phyloP scores from a whole-genome alignment of 2,329 filamentous ascomycete species.

The Cephalotrichum gorgonifer region DNA sequence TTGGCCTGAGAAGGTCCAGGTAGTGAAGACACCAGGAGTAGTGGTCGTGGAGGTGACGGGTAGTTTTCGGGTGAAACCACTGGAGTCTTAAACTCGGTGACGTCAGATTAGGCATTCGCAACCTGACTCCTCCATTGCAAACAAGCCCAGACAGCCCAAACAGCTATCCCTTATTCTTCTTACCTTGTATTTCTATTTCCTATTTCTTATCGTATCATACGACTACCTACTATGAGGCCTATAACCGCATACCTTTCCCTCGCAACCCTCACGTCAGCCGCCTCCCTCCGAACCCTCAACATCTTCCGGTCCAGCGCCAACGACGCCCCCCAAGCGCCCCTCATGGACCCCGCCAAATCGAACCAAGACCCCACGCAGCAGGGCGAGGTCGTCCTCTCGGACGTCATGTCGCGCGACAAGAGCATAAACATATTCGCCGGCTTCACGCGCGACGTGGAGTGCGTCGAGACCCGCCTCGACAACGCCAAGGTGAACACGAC shows the following conservation, averaged over 20 bases:
- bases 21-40: no score
- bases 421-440: slow-evolving; percentile 77
- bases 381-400: slow-evolving; percentile 56
- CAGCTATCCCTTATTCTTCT: no score
- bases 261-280: not conserved
- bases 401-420: slow-evolving; percentile 72
- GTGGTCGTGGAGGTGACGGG: not conserved
- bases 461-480: slow-evolving; percentile 59
- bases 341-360: not conserved
- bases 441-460: slow-evolving; percentile 64
- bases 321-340: not conserved
- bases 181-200: not conserved
- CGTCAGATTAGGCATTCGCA: not conserved
- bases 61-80: not conserved
- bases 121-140: not conserved
- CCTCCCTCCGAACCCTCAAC: not conserved
- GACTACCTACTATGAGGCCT: not conserved
- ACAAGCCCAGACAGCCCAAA: no score
- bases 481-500: slow-evolving; percentile 62
- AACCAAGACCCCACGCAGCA: not conserved
- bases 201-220: no score
- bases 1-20: no score
- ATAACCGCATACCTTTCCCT: not conserved
- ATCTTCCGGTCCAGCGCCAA: slow-evolving; percentile 2
- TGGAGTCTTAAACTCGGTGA: not conserved